Evolutionary conservation across 306 rosid genomes (phyloP).

Genomic region (Sphenostylis stenocarpa): DNA sequence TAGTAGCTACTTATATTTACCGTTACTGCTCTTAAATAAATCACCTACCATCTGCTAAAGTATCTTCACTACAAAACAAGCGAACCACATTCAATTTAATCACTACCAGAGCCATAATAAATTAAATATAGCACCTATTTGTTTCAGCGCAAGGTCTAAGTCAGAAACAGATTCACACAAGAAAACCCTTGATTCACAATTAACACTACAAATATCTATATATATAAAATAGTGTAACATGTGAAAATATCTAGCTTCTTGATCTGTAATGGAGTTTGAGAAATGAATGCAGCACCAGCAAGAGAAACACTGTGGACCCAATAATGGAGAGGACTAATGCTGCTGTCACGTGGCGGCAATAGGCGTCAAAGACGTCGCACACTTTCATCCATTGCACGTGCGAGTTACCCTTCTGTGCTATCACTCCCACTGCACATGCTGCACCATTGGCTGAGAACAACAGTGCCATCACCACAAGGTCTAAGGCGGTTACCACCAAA

Average conservation of each 20-base stretch:
- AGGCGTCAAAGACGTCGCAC: constrained; percentile 51
- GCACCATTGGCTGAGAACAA: constrained; percentile 66
- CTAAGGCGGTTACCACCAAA: constrained; percentile 31
- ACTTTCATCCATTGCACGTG: constrained; percentile 65
- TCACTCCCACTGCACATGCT: constrained; percentile 51
- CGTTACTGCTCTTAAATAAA: constrained; percentile 27
- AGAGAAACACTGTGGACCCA: constrained; percentile 48
- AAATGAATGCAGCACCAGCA: constrained; percentile 43
- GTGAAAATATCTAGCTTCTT: not conserved
- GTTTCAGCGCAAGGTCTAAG: not conserved
- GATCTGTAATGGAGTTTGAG: constrained; percentile 40
- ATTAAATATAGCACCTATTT: constrained; percentile 6
- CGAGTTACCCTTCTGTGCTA: constrained; percentile 53
- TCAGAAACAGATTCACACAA: constrained; percentile 12
- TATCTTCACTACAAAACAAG: constrained; percentile 6
- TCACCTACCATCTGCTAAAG: constrained; percentile 29
- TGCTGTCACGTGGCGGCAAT: constrained; percentile 51
- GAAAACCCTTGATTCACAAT: not conserved
- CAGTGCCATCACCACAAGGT: constrained; percentile 46
- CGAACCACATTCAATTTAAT: not conserved
- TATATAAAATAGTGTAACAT: not conserved
- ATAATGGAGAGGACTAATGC: constrained; percentile 50
- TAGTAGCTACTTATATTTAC: not conserved
- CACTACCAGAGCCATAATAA: not conserved
- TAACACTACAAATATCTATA: not conserved